A percentile compares a stretch with the other conserved stretches of the same genome.
phyloP scores from a whole-genome alignment of 495 filamentous ascomycete genomes.

The Penicillium egyptiacum region DNA sequence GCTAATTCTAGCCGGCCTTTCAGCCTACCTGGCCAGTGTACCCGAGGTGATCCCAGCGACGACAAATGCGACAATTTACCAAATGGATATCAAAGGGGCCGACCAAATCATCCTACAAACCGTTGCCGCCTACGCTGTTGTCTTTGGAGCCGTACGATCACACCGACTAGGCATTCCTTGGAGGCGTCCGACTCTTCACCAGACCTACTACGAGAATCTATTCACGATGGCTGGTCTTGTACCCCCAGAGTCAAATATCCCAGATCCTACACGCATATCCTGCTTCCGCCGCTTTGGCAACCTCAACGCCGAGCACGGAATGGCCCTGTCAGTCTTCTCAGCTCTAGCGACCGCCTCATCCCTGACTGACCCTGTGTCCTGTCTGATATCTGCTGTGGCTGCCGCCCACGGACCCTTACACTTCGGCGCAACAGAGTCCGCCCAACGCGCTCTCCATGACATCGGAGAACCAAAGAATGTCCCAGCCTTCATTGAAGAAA shows the following conservation, averaged over 20 bases:
- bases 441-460: slow-evolving; percentile 47
- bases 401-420: slow-evolving; percentile 58
- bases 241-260: slow-evolving; percentile 14
- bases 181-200: slow-evolving; percentile 19
- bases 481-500: slow-evolving; percentile 47
- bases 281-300: slow-evolving; percentile 38
- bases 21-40: slow-evolving; percentile 30
- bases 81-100: slow-evolving; percentile 17
- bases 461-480: slow-evolving; percentile 49
- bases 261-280: slow-evolving; percentile 26
- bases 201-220: slow-evolving; percentile 36
- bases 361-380: slow-evolving; percentile 39
- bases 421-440: slow-evolving; percentile 58
- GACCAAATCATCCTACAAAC: slow-evolving; percentile 32
- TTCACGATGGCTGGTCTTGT: slow-evolving; percentile 36
- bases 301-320: slow-evolving; percentile 39
- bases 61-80: slow-evolving; percentile 29
- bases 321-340: slow-evolving; percentile 36
- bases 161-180: slow-evolving; percentile 30
- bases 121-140: slow-evolving; percentile 34
- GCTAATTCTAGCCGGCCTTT: slow-evolving; percentile 35
- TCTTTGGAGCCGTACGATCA: slow-evolving; percentile 30
- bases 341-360: slow-evolving; percentile 37
- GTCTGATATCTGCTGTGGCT: slow-evolving; percentile 46
- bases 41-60: slow-evolving; percentile 29